phyloP scores from a whole-genome alignment of 176 grass and related monocot species.

The Avena insularis region DNA sequence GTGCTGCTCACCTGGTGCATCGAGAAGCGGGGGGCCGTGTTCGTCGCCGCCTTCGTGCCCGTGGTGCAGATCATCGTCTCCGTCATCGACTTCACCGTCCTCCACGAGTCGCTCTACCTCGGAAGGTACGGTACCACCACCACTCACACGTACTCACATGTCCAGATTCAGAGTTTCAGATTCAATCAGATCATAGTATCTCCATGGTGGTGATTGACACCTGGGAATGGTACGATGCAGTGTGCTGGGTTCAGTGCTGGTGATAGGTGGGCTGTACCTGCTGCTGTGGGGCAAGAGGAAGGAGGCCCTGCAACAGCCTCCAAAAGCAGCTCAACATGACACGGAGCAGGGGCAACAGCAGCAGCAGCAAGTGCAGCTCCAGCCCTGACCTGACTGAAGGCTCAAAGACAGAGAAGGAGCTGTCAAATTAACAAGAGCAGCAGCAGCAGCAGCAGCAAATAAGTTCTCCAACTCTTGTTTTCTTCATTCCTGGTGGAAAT shows the following conservation, averaged over 20 bases:
- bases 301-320: conserved; percentile 51
- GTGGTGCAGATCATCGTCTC: conserved; percentile 89
- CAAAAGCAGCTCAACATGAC: conserved; percentile 49
- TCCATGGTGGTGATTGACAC: neutral
- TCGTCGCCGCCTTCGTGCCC: conserved; percentile 91
- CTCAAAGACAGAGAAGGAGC: neutral
- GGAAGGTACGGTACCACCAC: conserved; percentile 66
- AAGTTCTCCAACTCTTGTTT: conserved; percentile 39
- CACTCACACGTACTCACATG: neutral
- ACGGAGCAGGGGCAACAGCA: conserved; percentile 52
- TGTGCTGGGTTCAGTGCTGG: conserved; percentile 68
- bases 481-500: neutral
- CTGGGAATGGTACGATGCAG: conserved; percentile 34
- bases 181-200: too few relatives aligned
- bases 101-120: conserved; percentile 77
- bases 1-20: conserved; percentile 91
- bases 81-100: conserved; percentile 72
- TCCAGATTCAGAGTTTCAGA: neutral
- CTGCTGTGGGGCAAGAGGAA: conserved; percentile 90
- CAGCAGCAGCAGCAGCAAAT: conserved; percentile 34
- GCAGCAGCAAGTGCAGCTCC: conserved; percentile 42
- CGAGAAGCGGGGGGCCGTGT: conserved; percentile 77
- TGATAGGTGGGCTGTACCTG: conserved; percentile 80
- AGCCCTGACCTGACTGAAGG: conserved; percentile 58
- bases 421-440: neutral